These are phyloP conservation scores for Ophidiomyces ophidiicola DNA, from an alignment of 2,329 filamentous ascomycete genomes.

Conservation along the genomic window DNA sequence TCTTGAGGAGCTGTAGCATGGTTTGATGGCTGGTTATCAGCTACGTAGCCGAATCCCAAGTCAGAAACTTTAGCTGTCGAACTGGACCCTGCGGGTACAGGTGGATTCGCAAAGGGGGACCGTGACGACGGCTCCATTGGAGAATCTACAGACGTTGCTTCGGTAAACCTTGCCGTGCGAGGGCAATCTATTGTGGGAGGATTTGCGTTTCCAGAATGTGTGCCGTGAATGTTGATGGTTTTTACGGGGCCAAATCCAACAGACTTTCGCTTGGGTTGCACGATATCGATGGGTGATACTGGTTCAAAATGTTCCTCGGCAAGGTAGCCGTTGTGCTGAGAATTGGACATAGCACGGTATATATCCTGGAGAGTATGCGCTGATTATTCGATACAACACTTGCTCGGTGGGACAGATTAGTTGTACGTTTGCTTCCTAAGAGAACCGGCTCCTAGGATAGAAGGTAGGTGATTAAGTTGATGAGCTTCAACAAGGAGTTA, in stretches of 20 bases:
- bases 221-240: constrained; percentile 15
- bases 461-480: too few species aligned
- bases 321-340: constrained; percentile 11
- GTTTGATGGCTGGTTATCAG: constrained; percentile 40
- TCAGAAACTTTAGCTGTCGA: constrained; percentile 57
- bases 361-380: not conserved
- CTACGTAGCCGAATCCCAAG: constrained; percentile 86
- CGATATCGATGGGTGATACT: constrained; percentile 24
- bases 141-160: constrained; percentile 53
- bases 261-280: constrained; percentile 25
- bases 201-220: constrained; percentile 27
- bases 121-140: constrained; percentile 40
- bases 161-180: constrained; percentile 50
- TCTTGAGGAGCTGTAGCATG: constrained; percentile 42
- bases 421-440: constrained; percentile 1
- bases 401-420: not conserved
- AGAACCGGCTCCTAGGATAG: constrained; percentile 5
- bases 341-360: constrained; percentile 13
- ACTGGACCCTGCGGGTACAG: constrained; percentile 37
- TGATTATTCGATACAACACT: not conserved
- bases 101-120: constrained; percentile 43
- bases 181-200: too few species aligned
- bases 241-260: constrained; percentile 20
- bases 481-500: too few species aligned
- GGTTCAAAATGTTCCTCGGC: constrained; percentile 14